Evolutionary conservation across 2,329 filamentous ascomycete species (phyloP).

Genomic region (Didymella pinodella): DNA sequence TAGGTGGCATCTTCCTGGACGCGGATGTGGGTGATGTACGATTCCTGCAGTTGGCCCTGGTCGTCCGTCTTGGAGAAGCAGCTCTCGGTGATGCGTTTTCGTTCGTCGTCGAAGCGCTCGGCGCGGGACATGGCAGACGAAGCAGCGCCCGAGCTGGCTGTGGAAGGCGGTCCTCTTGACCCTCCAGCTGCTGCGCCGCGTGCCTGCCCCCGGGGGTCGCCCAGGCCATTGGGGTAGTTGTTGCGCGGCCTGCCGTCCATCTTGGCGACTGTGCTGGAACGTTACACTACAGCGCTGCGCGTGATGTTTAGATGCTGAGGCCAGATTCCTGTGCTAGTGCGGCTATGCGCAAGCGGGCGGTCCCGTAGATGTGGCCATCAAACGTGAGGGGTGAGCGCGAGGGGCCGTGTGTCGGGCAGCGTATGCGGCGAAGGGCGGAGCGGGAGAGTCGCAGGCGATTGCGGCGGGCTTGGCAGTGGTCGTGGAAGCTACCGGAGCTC

Average conservation of each 20-base stretch:
- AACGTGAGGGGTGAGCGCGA: conserved; percentile 25
- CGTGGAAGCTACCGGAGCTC: background rate
- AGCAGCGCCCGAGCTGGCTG: conserved; percentile 35
- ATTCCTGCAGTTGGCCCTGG: conserved; percentile 85
- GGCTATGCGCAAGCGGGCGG: conserved; percentile 28
- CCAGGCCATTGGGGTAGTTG: conserved; percentile 41
- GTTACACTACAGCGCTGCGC: conserved; percentile 15
- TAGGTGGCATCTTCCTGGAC: conserved; percentile 86
- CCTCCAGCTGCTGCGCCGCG: conserved; percentile 37
- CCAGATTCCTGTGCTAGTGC: conserved; percentile 11
- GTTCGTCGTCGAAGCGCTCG: conserved; percentile 95
- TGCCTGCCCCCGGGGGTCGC: conserved; percentile 34
- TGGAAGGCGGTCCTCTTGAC: conserved; percentile 38
- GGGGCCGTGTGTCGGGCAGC: conserved; percentile 25
- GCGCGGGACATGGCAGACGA: conserved; percentile 61
- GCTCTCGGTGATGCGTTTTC: conserved; percentile 90
- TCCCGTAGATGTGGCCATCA: conserved; percentile 32
- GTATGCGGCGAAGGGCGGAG: conserved; percentile 14
- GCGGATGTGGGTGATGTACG: conserved; percentile 96
- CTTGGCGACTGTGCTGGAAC: conserved; percentile 12
- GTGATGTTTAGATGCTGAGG: background rate
- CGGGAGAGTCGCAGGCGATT: background rate
- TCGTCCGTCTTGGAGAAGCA: conserved; percentile 91
- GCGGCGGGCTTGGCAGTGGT: background rate
- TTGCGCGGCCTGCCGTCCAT: conserved; percentile 49